A percentile compares a stretch with the other conserved stretches of the same genome.
phyloP scores from a whole-genome alignment of 2,329 filamentous ascomycete species.

The Penicillium crustosum region DNA sequence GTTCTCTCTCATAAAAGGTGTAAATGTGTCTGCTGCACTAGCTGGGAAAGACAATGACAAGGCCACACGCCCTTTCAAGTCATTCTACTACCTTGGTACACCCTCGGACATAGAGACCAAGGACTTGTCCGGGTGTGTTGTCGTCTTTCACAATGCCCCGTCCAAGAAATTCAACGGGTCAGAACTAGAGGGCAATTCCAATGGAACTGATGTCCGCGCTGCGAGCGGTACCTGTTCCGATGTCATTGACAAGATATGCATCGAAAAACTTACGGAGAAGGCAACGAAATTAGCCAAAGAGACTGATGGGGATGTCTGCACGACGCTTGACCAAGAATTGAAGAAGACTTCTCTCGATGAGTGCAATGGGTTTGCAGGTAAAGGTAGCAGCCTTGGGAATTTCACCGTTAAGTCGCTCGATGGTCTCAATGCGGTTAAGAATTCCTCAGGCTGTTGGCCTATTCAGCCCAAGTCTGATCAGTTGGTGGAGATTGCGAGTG shows the following conservation, averaged over 20 bases:
- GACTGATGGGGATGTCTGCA: background rate
- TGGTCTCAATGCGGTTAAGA: background rate
- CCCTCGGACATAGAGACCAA: background rate
- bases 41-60: conserved; percentile 1
- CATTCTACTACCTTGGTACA: background rate
- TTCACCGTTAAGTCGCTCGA: background rate
- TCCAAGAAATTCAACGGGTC: background rate
- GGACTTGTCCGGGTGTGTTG: background rate
- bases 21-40: background rate
- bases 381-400: background rate
- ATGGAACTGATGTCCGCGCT: background rate
- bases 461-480: background rate
- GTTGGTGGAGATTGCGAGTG: background rate
- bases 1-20: background rate
- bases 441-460: background rate
- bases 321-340: background rate
- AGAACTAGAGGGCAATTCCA: background rate
- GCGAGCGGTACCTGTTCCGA: background rate
- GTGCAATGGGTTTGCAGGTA: background rate
- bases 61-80: background rate
- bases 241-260: background rate
- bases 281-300: background rate
- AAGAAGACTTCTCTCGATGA: background rate
- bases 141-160: background rate
- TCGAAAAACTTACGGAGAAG: background rate